Conservation (phyloP, 352 stramenopile species). For the Pythium insidiosum region DNA sequence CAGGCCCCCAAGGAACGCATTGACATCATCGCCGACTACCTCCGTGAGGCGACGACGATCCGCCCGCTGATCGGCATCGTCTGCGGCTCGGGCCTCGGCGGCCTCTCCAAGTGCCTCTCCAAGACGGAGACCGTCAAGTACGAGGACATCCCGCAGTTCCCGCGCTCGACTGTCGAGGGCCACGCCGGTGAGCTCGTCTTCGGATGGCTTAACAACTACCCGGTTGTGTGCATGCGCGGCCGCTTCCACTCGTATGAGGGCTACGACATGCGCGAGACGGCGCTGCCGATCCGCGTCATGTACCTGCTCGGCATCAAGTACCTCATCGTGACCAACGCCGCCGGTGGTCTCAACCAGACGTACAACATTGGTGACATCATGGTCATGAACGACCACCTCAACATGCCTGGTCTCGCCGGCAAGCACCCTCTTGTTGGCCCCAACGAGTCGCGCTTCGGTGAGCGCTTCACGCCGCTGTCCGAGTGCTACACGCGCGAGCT, state of each 20-base stretch:
- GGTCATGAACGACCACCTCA: constrained; percentile 95
- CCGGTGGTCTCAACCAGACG: constrained; percentile 89
- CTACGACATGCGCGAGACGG: constrained; percentile 91
- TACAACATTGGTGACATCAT: constrained; percentile 97
- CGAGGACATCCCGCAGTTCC: constrained; percentile 91
- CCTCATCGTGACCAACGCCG: constrained; percentile 95
- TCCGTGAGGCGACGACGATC: constrained; percentile 37
- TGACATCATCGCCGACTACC: constrained; percentile 71
- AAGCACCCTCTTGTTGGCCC: constrained; percentile 93
- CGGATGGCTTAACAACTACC: constrained; percentile 72
- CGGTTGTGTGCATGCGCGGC: constrained; percentile 92
- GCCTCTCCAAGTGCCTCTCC: constrained; percentile 85
- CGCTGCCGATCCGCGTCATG: constrained; percentile 94
- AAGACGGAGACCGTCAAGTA: constrained; percentile 91
- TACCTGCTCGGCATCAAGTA: constrained; percentile 93
- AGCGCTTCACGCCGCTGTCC: constrained; percentile 92
- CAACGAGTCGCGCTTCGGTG: constrained; percentile 93
- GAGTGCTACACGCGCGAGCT: constrained; percentile 92
- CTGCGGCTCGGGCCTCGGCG: constrained; percentile 92
- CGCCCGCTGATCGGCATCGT: constrained; percentile 83
- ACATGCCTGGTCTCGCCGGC: constrained; percentile 88
- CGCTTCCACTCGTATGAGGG: constrained; percentile 97
- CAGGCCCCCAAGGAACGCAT: constrained; percentile 58
- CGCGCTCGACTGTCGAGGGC: constrained; percentile 88
- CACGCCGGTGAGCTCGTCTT: constrained; percentile 96